Evolutionary conservation across 345 rosid genomes (phyloP), one percentile per base, ranked within the genome.

Genomic region (Pistacia atlantica): DNA sequence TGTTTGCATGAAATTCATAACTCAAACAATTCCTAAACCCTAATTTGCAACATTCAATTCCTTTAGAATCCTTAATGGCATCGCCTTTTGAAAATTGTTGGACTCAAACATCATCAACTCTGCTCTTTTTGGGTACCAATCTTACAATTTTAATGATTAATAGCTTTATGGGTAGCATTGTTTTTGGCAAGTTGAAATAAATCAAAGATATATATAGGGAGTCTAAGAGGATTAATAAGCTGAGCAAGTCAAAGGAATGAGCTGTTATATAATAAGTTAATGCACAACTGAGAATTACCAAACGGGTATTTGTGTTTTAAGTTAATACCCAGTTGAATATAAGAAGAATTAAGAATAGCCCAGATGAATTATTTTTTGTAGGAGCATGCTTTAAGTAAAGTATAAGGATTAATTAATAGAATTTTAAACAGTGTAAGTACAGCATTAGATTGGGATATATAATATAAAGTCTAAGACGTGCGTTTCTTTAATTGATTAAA

Each of bases 1-100:
- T 87, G 84, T 55, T 78, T 78, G 74, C 86, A 78, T 85, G 80
- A 82, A 80, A 76, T 77, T 82, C 82, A 77, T 42, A n/a, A 73
- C 58, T 45, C 63, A 79, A 67, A 42, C 8, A 13, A 62, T 54
- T 13, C 6, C 18, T 49, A 49, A 49, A 9, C 54, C 54, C 54
- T 54, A 51, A 51, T 51, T 42, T 42, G 46, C 46, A 38, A 5
- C 46, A 5, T 1, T 42, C 10, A 42, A 42, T 8, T 42, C 8
- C 6, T 42, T 38, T 6, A 8, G 9, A 42, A 42, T 8, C 8
- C 0, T 42, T 42, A 42, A 42, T 42, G 46, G 6, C 46, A 42
- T 42, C 46, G 0, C 46, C 46, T 42, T 42, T 42, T 42, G 46
- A 42, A 42, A 42, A 42, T 5, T 7, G 46, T 42, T 42, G 46